Evolutionary conservation across 2,329 filamentous ascomycete species (phyloP).

Genomic region (Aspergillus sp.): DNA sequence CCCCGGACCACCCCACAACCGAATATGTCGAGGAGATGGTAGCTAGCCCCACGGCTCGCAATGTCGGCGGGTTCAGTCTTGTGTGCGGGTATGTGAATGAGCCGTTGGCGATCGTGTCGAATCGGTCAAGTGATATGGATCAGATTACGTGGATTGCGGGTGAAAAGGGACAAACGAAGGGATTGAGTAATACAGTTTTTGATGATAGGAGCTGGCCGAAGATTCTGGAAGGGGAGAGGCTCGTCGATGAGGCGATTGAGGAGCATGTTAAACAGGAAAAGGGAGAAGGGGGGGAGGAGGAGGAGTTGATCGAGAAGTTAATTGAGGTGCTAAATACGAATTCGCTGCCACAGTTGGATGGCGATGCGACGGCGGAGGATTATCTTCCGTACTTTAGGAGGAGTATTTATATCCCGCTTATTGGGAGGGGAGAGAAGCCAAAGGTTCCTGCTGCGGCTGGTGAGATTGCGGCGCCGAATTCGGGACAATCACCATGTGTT

Average conservation of each 20-base stretch:
- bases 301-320: constrained; percentile 53
- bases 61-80: constrained; percentile 64
- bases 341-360: constrained; percentile 53
- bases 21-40: constrained; percentile 57
- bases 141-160: constrained; percentile 53
- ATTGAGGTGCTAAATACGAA: constrained; percentile 55
- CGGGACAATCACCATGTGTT: neutral
- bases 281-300: constrained; percentile 39
- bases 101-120: constrained; percentile 60
- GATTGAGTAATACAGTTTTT: constrained; percentile 62
- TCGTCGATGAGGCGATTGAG: constrained; percentile 51
- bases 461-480: neutral
- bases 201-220: constrained; percentile 63
- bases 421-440: constrained; percentile 50
- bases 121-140: constrained; percentile 55
- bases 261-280: constrained; percentile 44
- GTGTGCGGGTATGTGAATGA: constrained; percentile 58
- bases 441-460: constrained; percentile 1
- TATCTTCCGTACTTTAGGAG: constrained; percentile 58
- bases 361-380: constrained; percentile 50
- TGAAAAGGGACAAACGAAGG: constrained; percentile 53
- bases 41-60: constrained; percentile 53
- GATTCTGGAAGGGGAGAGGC: constrained; percentile 56
- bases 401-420: constrained; percentile 60
- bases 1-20: constrained; percentile 40